phyloP scores from a whole-genome alignment of 768 basidiomycete genomes.

The Brasilioporus rufonigricans region DNA sequence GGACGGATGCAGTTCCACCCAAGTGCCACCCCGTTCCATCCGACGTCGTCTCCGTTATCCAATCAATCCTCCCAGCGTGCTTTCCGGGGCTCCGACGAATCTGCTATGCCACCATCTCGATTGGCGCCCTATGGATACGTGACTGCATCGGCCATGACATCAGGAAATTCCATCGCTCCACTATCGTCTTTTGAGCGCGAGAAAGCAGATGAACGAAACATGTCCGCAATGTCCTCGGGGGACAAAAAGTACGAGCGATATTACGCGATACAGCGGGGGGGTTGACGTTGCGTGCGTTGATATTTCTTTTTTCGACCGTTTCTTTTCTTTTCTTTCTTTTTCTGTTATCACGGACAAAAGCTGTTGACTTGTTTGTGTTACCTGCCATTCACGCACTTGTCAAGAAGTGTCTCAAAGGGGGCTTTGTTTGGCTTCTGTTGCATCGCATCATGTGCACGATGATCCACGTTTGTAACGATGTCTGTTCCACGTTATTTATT shows the following conservation, averaged over 20 bases:
- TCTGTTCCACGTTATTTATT: conserved; percentile 17
- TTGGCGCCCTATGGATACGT: conserved; percentile 33
- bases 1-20: conserved; percentile 29
- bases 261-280: conserved; percentile 25
- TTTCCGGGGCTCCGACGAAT: conserved; percentile 37
- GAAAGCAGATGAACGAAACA: conserved; percentile 48
- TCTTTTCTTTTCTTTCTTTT: not conserved
- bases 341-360: not conserved
- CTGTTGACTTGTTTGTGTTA: conserved; percentile 6
- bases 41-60: conserved; percentile 44
- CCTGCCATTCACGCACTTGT: conserved; percentile 2
- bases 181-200: conserved; percentile 55
- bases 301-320: not conserved
- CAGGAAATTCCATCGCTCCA: conserved; percentile 28
- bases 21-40: conserved; percentile 28
- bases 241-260: conserved; percentile 35
- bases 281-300: not conserved
- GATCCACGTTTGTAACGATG: not conserved
- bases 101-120: conserved; percentile 39
- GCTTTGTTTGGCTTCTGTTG: conserved; percentile 6
- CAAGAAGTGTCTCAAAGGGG: conserved; percentile 1
- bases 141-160: conserved; percentile 38
- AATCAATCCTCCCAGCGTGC: conserved; percentile 30
- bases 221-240: conserved; percentile 42
- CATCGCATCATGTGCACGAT: conserved; percentile 4